Evolutionary conservation across 1,284 basidiomycete species (phyloP), one percentile per base, ranked within the genome.

Genomic region (Cutaneotrichosporon arboriforme): DNA sequence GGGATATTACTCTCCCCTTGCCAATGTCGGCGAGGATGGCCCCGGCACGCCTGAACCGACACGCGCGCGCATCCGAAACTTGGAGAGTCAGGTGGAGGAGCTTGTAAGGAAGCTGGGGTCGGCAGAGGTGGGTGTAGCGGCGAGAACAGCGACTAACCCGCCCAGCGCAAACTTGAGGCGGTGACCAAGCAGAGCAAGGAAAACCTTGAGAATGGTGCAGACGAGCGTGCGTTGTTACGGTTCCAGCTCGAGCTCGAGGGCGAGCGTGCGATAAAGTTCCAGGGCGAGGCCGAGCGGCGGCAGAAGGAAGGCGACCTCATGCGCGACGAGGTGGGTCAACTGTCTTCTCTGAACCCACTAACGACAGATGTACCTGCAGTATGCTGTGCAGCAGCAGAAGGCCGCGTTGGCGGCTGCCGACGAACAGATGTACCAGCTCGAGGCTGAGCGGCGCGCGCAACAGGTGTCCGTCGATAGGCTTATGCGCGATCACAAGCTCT

Each of bases 401-500:
- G 67, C 68, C 2, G 33, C 67, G 1, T 48, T 73, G 3, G 68
- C 65, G n/a, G 33, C 69, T 2, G 65, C 67, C 0, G 62, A 68
- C 44, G 68, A 72, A 40, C 62, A 70, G 48, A 60, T 69, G 49
- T 61, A 64, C 23, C 37, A 67, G 2, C 54, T 69, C 4, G 71
- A 73, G 49, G 43, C 70, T 26, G 69, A 73, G 52, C 60, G 65
- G 39, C 55, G 63, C 1, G 44, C 67, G 4, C 46, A 65, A 1
- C 59, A 63, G 26, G 58, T 64, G 4, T 64, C 67, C 34, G 50
- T 59, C n/a, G 65, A 59, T 4, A 45, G 60, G 58, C 65, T 72
- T 8, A 61, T 72, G 58, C 55, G 67, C 17, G 68, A 72, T 34
- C 69, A 74, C 54, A 67, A 68, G 52, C 59, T 72, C 8, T 49